Evolutionary conservation across 768 basidiomycete genomes (phyloP), one percentile per base, ranked within the genome.

Genomic region (Tricholoma saponaceum): DNA sequence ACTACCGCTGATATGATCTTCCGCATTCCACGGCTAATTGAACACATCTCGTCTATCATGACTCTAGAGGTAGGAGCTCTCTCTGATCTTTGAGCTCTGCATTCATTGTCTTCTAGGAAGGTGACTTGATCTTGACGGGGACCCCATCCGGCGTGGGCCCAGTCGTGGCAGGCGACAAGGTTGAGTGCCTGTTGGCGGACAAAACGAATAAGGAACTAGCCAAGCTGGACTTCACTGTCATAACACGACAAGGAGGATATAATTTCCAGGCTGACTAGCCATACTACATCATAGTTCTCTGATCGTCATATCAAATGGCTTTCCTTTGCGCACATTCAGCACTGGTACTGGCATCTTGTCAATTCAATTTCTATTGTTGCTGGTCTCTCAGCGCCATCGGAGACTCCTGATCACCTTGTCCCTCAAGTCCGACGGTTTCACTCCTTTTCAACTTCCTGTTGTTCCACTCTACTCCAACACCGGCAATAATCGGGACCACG

Each of bases 1-100:
- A 85, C 80, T 23, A 95, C 95, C 4, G 71, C 76, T 13, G 89
- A 95, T 69, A 97, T 98, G 95, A 89, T 97, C 44, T 96, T 95
- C 78, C 81, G 79, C 28, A 94, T 98, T 35, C 93, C 95, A 1
- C 79, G 83, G 20, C 79, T 98, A 51, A 89, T 98, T 61, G 84
- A 90, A 61, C 95, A 96, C 67, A 81, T 96, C 55, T 96, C 95
- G 2, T 90, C 92, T 4, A 95, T 99, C 72, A 97, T 98, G 95
- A 87, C 89, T 0, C 80, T 99, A n/a, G 94, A 97, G 81, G 95
- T 90, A 14, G 49, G 76, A 65, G 52, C 1, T 41, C 23, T n/a
- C n/a, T 10, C 10, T 46, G 4, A 28, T 33, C 5, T 20, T 53
- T 41, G 7, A 51, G 26, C 13, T 6, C 23, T 51, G 13, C 22